Evolutionary conservation across 2,329 filamentous ascomycete genomes (phyloP).

Genomic region (Exophiala alcalophila): DNA sequence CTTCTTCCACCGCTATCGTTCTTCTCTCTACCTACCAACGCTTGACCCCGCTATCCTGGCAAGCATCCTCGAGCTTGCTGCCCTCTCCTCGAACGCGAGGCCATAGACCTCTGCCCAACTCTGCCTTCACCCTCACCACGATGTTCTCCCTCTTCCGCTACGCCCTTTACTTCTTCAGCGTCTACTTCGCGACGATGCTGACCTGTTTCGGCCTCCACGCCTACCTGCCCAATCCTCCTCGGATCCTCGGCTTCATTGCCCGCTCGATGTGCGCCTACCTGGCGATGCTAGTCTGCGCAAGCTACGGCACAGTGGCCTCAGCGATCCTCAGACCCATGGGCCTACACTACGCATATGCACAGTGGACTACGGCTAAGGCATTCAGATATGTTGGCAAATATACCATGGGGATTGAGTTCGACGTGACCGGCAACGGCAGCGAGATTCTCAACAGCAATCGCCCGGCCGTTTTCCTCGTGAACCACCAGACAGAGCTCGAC

Average conservation of each 20-base stretch:
- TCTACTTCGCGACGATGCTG: slow-evolving; percentile 62
- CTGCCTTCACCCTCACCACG: slow-evolving; percentile 2
- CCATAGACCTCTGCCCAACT: background rate
- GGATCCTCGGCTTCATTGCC: slow-evolving; percentile 43
- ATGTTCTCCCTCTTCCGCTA: slow-evolving; percentile 35
- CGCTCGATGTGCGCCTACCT: slow-evolving; percentile 48
- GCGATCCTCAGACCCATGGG: slow-evolving; percentile 68
- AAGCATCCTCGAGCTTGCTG: background rate
- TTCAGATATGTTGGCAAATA: slow-evolving; percentile 78
- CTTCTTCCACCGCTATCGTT: slow-evolving; percentile 1
- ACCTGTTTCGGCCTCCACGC: slow-evolving; percentile 49
- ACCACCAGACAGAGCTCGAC: slow-evolving; percentile 96
- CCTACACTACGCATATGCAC: slow-evolving; percentile 66
- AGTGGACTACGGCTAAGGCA: slow-evolving; percentile 76
- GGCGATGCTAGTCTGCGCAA: slow-evolving; percentile 50
- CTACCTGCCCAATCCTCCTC: slow-evolving; percentile 38
- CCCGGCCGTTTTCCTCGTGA: slow-evolving; percentile 87
- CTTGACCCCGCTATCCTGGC: background rate
- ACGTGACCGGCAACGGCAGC: slow-evolving; percentile 61
- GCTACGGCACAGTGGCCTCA: slow-evolving; percentile 73
- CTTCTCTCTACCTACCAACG: background rate
- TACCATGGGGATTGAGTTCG: slow-evolving; percentile 74
- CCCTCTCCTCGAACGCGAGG: background rate
- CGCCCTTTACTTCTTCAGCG: slow-evolving; percentile 47
- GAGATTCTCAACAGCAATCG: slow-evolving; percentile 62